Percentiles rank a stretch among this genome's conserved stretches.
Conservation (phyloP, 768 basidiomycete species). For the Amanita muscaria region DNA sequence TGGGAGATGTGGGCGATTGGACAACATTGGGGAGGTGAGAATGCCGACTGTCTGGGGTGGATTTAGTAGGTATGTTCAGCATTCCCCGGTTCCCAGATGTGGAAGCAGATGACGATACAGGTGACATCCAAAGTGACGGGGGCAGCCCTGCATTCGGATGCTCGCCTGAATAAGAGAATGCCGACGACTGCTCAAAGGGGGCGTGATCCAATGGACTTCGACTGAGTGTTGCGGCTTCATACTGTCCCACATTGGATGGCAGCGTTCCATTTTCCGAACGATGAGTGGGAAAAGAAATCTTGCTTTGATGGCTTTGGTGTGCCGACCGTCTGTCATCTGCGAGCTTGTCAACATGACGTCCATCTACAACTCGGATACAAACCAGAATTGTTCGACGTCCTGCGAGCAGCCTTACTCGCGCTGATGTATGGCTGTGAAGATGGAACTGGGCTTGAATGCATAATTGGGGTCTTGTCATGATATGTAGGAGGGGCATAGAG, state of each 20-base stretch:
- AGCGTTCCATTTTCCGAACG: not conserved
- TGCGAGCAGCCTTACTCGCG: constrained; percentile 15
- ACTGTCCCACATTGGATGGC: not conserved
- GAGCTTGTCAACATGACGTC: not conserved
- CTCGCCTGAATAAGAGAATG: constrained; percentile 31
- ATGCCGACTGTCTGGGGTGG: constrained; percentile 25
- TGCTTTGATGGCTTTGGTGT: constrained; percentile 1
- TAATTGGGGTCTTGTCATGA: constrained; percentile 18
- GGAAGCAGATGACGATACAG: constrained; percentile 38
- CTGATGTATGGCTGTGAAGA: constrained; percentile 14
- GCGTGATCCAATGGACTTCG: constrained; percentile 7
- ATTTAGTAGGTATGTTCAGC: constrained; percentile 27
- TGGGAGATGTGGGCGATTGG: constrained; percentile 35
- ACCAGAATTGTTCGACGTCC: constrained; percentile 14
- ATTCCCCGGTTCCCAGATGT: constrained; percentile 33
- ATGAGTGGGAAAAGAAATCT: not conserved
- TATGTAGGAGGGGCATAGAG: constrained; percentile 14
- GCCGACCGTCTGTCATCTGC: constrained; percentile 9
- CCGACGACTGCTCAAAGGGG: constrained; percentile 15
- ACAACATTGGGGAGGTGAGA: constrained; percentile 27
- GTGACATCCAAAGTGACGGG: constrained; percentile 83
- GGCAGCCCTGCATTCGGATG: constrained; percentile 49
- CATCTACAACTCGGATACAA: not conserved
- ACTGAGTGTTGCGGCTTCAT: not conserved
- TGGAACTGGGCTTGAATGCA: constrained; percentile 22